Base-by-base conservation (phyloP, 176 grass and related monocot genomes). In the Paspalum vaginatum region DNA sequence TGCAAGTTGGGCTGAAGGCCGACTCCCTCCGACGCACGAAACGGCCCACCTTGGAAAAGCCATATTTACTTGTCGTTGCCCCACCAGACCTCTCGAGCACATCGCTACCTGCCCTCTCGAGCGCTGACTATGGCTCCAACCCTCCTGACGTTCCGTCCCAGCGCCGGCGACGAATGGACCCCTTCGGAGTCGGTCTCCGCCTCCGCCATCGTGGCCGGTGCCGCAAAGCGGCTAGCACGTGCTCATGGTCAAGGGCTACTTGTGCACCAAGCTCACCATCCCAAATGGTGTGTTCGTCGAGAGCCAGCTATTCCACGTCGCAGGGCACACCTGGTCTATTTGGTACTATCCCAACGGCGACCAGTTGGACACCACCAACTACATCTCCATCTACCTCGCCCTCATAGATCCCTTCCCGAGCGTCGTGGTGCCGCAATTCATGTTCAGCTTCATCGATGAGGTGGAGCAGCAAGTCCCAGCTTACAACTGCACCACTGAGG, bases 281-380 rank as follows among this genome's bases (percentile, higher is more conserved):
- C 50, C 70, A 5, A 74, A 41, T 5, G 50, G 70, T 27, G 1
- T n/a, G 27, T 4, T 3, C 50, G 5, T 85, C 43, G 65, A 70
- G 39, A 78, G 74, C 1, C 52, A n/a, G 11, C 32, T 5, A 16
- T 85, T 85, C 62, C 15, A 5, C 63, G 55, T 40, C 16, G 52
- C 65, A 0, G 76, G 84, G 18, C 68, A 47, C 38, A 54, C 49
- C 11, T 86, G 84, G 84, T 5, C 5, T n/a, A 66, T 86, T 18
- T 2, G 8, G 12, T 86, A 86, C 77, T 66, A 20, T 44, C 76
- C 84, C 43, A 86, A 80, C 9, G 76, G 84, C 21, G 4, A 10
- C 9, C 7, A 5, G 8, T 1, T 1, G 5, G 77, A 70, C 0
- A 2, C 27, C 0, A 26, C 76, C 9, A 65, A 69, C 14, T 75